Conservation (phyloP, 1,284 basidiomycete genomes). For the Malassezia nana region DNA sequence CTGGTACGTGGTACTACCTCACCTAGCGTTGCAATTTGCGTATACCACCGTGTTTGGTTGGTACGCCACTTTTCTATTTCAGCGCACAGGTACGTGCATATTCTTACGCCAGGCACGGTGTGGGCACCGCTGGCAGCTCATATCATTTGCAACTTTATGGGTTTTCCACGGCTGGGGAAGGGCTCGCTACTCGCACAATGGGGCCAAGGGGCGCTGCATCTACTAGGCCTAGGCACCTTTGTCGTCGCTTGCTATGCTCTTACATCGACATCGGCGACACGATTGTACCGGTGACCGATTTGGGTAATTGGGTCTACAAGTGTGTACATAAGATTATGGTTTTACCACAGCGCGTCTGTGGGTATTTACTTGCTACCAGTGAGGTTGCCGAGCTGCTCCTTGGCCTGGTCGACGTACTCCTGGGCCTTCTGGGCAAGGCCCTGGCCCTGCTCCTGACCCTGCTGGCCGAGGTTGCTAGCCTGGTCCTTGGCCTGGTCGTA, state of each 20-base stretch:
- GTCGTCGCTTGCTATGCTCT: neutral
- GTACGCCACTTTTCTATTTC: conserved; percentile 72
- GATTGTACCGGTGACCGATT: neutral
- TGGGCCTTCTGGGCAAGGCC: conserved; percentile 9
- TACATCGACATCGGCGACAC: neutral
- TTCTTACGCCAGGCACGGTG: conserved; percentile 56
- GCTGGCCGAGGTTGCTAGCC: neutral
- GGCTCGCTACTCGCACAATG: neutral
- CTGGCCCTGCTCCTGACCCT: conserved; percentile 2
- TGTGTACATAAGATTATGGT: neutral
- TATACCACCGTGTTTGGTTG: conserved; percentile 90
- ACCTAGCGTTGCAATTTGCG: conserved; percentile 59
- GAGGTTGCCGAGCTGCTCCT: conserved; percentile 4
- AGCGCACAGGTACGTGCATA: conserved; percentile 54
- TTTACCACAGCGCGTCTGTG: neutral
- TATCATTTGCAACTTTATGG: conserved; percentile 88
- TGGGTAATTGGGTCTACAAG: neutral
- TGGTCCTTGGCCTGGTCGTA: conserved; percentile 10
- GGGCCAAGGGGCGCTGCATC: neutral
- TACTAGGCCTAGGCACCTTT: neutral
- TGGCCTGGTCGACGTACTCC: conserved; percentile 14
- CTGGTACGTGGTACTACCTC: conserved; percentile 53
- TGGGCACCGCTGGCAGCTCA: conserved; percentile 56
- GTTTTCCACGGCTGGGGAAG: conserved; percentile 53
- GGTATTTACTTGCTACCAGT: conserved; percentile 5